These are phyloP conservation scores for Iris macrosiphon DNA, from an alignment of 106 monocot species.

Conservation along the genomic window DNA sequence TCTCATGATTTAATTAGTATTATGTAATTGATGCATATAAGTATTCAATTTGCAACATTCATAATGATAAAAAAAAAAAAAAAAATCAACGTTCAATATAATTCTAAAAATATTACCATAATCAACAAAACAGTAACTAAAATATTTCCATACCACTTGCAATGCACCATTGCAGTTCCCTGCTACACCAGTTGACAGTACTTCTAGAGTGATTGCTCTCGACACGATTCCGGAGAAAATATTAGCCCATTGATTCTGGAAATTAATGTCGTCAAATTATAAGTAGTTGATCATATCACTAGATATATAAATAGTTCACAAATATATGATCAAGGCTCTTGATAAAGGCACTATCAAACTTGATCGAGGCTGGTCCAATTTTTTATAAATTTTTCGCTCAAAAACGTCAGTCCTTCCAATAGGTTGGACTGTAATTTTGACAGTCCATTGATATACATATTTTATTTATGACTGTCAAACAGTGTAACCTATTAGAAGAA, in stretches of 20 bases:
- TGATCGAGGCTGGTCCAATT: not conserved
- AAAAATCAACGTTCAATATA: not conserved
- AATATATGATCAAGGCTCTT: too few species aligned
- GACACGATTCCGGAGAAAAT: constrained; percentile 85
- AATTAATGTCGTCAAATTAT: not conserved
- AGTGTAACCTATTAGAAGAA: too few species aligned
- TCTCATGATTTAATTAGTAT: too few species aligned
- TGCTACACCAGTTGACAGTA: constrained; percentile 85
- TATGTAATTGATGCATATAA: too few species aligned
- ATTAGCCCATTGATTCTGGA: constrained; percentile 76
- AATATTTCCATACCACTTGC: constrained; percentile 83
- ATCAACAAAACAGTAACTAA: not conserved
- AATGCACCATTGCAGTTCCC: constrained; percentile 95
- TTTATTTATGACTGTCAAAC: too few species aligned
- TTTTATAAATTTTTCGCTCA: too few species aligned
- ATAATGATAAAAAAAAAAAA: not conserved
- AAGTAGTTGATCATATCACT: not conserved
- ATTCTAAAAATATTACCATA: not conserved
- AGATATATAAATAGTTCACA: not conserved
- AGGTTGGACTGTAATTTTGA: too few species aligned
- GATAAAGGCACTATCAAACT: not conserved
- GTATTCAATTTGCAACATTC: too few species aligned
- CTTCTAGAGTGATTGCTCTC: constrained; percentile 70
- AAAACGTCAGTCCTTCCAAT: too few species aligned
- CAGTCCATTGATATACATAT: too few species aligned